Conservation (phyloP, 768 basidiomycete genomes). For the Trametes punicea region DNA sequence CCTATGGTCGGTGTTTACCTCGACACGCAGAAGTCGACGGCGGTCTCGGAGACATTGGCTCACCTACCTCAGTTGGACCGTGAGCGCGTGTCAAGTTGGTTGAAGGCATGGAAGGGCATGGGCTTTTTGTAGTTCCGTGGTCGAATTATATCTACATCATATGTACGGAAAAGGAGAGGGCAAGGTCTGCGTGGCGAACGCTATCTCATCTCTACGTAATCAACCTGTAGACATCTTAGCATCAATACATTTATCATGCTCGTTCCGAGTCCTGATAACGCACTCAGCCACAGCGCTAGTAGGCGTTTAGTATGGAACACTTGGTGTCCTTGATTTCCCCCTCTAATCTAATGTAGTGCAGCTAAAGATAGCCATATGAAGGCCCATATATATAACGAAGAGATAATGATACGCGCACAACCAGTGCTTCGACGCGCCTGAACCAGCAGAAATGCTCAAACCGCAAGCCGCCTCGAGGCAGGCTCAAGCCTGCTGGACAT, state of each 20-base stretch:
- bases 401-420: background rate
- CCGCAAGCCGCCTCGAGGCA: background rate
- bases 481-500: background rate
- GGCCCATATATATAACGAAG: background rate
- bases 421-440: background rate
- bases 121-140: slow-evolving; percentile 2
- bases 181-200: too few species aligned
- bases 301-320: background rate
- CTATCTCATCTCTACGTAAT: too few species aligned
- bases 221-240: too few species aligned
- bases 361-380: background rate
- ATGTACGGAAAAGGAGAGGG: background rate
- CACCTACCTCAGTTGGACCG: background rate
- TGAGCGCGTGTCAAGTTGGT: background rate
- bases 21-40: background rate
- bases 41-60: background rate
- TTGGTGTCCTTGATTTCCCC: background rate
- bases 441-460: too few species aligned
- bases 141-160: background rate
- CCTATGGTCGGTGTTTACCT: background rate
- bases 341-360: background rate
- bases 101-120: background rate
- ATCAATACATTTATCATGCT: too few species aligned
- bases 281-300: too few species aligned
- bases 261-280: too few species aligned